Evolutionary conservation across 169 alveolate genomes (phyloP).

Genomic region (Theileria equi): DNA sequence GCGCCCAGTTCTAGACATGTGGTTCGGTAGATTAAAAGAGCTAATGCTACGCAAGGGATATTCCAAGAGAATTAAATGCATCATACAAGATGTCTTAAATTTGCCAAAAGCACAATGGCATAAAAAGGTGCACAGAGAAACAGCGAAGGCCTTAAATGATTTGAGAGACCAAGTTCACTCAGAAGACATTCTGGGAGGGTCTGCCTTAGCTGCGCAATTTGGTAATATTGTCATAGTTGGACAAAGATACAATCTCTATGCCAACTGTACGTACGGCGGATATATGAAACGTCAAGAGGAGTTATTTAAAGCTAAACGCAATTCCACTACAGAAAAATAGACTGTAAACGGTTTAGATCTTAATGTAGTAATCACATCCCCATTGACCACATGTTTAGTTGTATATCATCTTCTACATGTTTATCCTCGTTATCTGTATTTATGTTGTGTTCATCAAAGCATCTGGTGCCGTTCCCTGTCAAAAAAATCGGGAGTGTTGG

Average conservation of each 20-base stretch:
- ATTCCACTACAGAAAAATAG: too few relatives aligned
- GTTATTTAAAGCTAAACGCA: slow-evolving; percentile 39
- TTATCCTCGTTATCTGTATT: not conserved
- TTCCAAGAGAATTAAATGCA: slow-evolving; percentile 84
- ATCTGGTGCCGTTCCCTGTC: slow-evolving; percentile 13
- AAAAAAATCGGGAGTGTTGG: slow-evolving; percentile 4
- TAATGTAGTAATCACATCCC: too few relatives aligned
- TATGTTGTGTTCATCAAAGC: not conserved
- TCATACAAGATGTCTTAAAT: slow-evolving; percentile 86
- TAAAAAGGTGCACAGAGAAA: slow-evolving; percentile 84
- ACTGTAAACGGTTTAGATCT: too few relatives aligned
- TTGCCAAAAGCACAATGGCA: slow-evolving; percentile 87
- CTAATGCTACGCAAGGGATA: slow-evolving; percentile 74
- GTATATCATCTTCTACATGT: too few relatives aligned
- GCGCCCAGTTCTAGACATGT: slow-evolving; percentile 82
- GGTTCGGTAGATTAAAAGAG: slow-evolving; percentile 88
- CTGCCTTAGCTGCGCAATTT: slow-evolving; percentile 86
- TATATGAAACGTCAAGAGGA: slow-evolving; percentile 78
- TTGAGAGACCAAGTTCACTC: slow-evolving; percentile 83
- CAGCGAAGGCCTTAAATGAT: slow-evolving; percentile 87
- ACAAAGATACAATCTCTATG: slow-evolving; percentile 79
- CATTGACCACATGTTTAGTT: too few relatives aligned
- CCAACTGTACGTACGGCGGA: slow-evolving; percentile 76
- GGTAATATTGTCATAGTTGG: slow-evolving; percentile 88
- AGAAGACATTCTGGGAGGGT: slow-evolving; percentile 88